Evolutionary conservation across 2,329 filamentous ascomycete genomes (phyloP), one percentile per base, ranked within the genome.

Genomic region (Hypoxylon sp.): DNA sequence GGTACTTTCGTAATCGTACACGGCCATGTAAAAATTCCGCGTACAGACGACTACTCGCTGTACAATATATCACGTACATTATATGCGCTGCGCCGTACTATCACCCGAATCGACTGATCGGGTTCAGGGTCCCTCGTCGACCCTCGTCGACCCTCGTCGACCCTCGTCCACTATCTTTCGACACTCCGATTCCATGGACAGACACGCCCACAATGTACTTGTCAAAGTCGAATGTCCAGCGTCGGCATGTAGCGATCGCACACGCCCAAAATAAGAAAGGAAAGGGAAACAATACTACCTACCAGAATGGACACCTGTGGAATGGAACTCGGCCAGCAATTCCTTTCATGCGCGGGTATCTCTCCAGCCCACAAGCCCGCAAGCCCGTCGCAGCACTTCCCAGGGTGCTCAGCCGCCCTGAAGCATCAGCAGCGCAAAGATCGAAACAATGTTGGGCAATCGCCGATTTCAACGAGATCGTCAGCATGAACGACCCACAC

Each of bases 401-500:
- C 37, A 60, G 49, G 54, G 55, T n/a, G n/a, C n/a, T 42, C 21
- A 52, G 53, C 23, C 42, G 46, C 51, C 56, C 51, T 51, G 51
- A 48, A 42, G 42, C 50, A 58, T 51, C 57, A 56, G 51, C 58
- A 46, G 50, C 61, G 59, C 55, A 56, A 56, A 64, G 64, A 66
- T 66, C 62, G 56, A 48, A 55, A 62, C 53, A 58, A 59, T 62
- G 48, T 58, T 57, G 49, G 58, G 51, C 56, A 66, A 67, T 67
- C 65, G 65, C 60, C 60, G 62, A 65, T 67, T 62, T 11, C 3
- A 20, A 35, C 26, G 42, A 40, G 60, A 66, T 65, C 58, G 58
- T 52, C 60, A 58, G 55, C 53, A 50, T 52, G 23, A 55, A 50
- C 50, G 60, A 43, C 31, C 29, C n/a, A 15, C 9, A 35, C 18